Conservation (phyloP, 2,329 filamentous ascomycete genomes). For the Monosporascus sp. region DNA sequence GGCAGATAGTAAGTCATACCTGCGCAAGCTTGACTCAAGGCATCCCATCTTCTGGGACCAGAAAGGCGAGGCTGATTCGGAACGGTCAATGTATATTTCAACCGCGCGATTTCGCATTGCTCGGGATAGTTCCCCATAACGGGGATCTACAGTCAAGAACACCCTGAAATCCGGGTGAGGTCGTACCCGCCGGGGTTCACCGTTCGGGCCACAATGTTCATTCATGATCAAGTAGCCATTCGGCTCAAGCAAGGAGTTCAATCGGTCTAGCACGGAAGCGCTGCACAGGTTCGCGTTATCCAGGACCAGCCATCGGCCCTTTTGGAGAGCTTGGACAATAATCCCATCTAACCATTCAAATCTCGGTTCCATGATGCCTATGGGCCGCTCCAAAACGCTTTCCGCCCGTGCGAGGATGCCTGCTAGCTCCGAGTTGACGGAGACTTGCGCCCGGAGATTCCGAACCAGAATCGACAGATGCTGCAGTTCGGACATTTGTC, state of each 20-base stretch:
- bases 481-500: slow-evolving; percentile 33
- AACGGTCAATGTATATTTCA: slow-evolving; percentile 70
- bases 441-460: slow-evolving; percentile 34
- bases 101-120: slow-evolving; percentile 95
- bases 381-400: slow-evolving; percentile 45
- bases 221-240: slow-evolving; percentile 86
- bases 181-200: slow-evolving; percentile 70
- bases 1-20: slow-evolving; percentile 36
- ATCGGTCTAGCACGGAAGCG: slow-evolving; percentile 84
- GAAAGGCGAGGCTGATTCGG: slow-evolving; percentile 26
- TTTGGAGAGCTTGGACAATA: slow-evolving; percentile 78
- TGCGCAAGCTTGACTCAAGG: slow-evolving; percentile 45
- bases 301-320: slow-evolving; percentile 87
- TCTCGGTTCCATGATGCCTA: slow-evolving; percentile 63
- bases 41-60: slow-evolving; percentile 37
- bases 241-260: slow-evolving; percentile 92
- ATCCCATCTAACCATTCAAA: slow-evolving; percentile 97
- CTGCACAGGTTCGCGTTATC: slow-evolving; percentile 98
- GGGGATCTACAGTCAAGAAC: slow-evolving; percentile 89
- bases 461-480: slow-evolving; percentile 34
- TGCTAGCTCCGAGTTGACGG: slow-evolving; percentile 41
- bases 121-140: slow-evolving; percentile 86
- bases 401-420: slow-evolving; percentile 43
- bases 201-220: slow-evolving; percentile 80
- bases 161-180: slow-evolving; percentile 87